A percentile compares a stretch with the other conserved stretches of the same genome.
Evolutionary conservation across 1,139 yeast species (phyloP).

Genomic region (Blastobotrys indianensis): DNA sequence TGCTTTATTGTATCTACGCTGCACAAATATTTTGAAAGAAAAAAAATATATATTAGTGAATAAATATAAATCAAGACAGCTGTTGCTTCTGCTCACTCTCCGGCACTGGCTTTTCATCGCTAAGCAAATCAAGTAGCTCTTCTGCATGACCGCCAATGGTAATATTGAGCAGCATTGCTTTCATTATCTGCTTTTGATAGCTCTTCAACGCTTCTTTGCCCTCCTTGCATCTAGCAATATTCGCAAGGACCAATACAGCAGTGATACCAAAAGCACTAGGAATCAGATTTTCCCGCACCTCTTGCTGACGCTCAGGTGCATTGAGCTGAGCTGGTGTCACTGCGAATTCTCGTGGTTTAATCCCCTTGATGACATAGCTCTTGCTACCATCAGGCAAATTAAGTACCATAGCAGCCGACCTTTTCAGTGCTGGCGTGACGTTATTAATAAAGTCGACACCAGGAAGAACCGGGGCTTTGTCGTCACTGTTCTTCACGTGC

Average conservation of each 20-base stretch:
- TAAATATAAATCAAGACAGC: too few species aligned
- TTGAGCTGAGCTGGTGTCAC: slow-evolving; percentile 36
- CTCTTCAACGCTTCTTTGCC: slow-evolving; percentile 30
- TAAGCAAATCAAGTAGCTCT: slow-evolving; percentile 18
- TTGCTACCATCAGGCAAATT: slow-evolving; percentile 51
- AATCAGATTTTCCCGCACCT: slow-evolving; percentile 3
- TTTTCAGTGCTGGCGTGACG: slow-evolving; percentile 85
- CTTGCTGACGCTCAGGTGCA: slow-evolving; percentile 13
- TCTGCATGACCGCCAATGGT: slow-evolving; percentile 22
- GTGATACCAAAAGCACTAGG: slow-evolving; percentile 34
- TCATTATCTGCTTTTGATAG: slow-evolving; percentile 21
- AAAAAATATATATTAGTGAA: too few species aligned
- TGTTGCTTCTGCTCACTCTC: not conserved
- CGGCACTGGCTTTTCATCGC: not conserved
- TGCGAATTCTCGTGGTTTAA: slow-evolving; percentile 56
- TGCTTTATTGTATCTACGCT: too few species aligned
- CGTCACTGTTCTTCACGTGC: slow-evolving; percentile 40
- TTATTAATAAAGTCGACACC: slow-evolving; percentile 96
- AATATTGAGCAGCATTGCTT: slow-evolving; percentile 25
- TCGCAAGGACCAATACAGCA: slow-evolving; percentile 35
- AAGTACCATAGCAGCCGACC: slow-evolving; percentile 90
- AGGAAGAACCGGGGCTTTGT: slow-evolving; percentile 58
- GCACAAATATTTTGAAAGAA: too few species aligned
- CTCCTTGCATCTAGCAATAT: slow-evolving; percentile 32
- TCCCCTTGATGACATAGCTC: slow-evolving; percentile 87